These are phyloP conservation scores for Podila minutissima DNA, from an alignment of 192 early-diverging fungal species.

Conservation along the genomic window DNA sequence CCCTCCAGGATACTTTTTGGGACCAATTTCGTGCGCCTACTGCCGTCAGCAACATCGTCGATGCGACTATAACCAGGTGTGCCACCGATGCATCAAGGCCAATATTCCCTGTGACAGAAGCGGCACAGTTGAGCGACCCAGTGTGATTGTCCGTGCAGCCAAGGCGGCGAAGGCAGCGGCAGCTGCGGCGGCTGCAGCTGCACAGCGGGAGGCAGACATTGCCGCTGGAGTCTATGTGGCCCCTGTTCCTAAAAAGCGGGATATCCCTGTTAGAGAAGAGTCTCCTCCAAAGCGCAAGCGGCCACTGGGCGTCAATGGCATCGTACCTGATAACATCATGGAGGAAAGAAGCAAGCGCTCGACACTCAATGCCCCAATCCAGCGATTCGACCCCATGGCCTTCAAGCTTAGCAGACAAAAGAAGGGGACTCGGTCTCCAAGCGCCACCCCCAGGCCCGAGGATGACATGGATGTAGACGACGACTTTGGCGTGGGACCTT, in stretches of 20 bases:
- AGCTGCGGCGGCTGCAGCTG: conserved; percentile 20
- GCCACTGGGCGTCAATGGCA: background rate
- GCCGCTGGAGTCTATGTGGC: background rate
- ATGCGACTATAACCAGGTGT: conserved; percentile 43
- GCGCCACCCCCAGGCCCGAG: background rate
- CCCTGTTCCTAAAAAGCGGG: background rate
- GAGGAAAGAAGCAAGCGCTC: background rate
- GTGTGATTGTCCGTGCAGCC: conserved; percentile 41
- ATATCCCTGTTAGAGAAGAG: background rate
- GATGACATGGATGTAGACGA: background rate
- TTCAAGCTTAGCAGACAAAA: background rate
- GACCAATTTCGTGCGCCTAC: conserved; percentile 41
- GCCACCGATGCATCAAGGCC: conserved; percentile 38
- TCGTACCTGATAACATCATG: background rate
- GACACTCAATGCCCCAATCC: background rate
- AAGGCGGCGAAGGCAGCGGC: conserved; percentile 29
- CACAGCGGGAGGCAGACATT: conserved; percentile 27
- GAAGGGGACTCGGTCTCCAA: background rate
- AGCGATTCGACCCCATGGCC: background rate
- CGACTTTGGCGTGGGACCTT: too few species aligned
- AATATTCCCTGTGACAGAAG: conserved; percentile 47
- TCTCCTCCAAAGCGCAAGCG: background rate
- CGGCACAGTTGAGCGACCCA: conserved; percentile 46
- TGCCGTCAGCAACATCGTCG: conserved; percentile 42
- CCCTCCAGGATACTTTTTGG: conserved; percentile 45